Conservation (phyloP, 352 stramenopile genomes). For the Phytophthora cactorum region DNA sequence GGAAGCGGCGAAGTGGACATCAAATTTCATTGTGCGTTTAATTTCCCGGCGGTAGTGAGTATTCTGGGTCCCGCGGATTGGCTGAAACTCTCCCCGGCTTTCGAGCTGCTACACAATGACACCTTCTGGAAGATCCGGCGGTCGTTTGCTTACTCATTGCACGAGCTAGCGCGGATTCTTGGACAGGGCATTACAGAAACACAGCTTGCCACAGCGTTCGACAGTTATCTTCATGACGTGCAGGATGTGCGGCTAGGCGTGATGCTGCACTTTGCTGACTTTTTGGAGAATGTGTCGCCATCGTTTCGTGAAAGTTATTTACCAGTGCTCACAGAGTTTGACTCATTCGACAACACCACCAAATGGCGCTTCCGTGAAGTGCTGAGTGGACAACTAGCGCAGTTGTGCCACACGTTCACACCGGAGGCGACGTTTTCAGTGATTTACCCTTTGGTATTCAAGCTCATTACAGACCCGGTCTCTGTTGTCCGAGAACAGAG, state of each 20-base stretch:
- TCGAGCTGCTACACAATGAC: slow-evolving; percentile 81
- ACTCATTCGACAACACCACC: slow-evolving; percentile 69
- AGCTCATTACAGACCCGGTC: slow-evolving; percentile 80
- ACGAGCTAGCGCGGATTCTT: slow-evolving; percentile 87
- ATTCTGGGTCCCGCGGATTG: slow-evolving; percentile 78
- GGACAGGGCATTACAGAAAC: slow-evolving; percentile 80
- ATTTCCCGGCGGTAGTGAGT: slow-evolving; percentile 89
- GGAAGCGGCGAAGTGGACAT: slow-evolving; percentile 88
- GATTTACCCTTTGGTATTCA: slow-evolving; percentile 77
- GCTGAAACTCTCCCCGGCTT: slow-evolving; percentile 80
- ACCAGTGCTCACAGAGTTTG: slow-evolving; percentile 71
- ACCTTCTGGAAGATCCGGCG: slow-evolving; percentile 91
- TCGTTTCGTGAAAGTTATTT: slow-evolving; percentile 83
- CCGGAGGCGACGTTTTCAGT: slow-evolving; percentile 74
- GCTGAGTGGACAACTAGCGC: slow-evolving; percentile 73
- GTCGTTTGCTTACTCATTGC: slow-evolving; percentile 93
- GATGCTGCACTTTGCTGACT: slow-evolving; percentile 88
- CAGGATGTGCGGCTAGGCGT: slow-evolving; percentile 83
- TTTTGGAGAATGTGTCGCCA: slow-evolving; percentile 75
- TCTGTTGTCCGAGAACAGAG: slow-evolving; percentile 76
- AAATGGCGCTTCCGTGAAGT: slow-evolving; percentile 89
- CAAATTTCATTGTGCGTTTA: slow-evolving; percentile 93
- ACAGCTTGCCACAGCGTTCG: slow-evolving; percentile 83
- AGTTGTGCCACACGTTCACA: slow-evolving; percentile 78
- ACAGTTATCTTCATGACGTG: slow-evolving; percentile 85